Evolutionary conservation across 202 grass and related monocot genomes (phyloP).

Genomic region (Saccharum hybrid): DNA sequence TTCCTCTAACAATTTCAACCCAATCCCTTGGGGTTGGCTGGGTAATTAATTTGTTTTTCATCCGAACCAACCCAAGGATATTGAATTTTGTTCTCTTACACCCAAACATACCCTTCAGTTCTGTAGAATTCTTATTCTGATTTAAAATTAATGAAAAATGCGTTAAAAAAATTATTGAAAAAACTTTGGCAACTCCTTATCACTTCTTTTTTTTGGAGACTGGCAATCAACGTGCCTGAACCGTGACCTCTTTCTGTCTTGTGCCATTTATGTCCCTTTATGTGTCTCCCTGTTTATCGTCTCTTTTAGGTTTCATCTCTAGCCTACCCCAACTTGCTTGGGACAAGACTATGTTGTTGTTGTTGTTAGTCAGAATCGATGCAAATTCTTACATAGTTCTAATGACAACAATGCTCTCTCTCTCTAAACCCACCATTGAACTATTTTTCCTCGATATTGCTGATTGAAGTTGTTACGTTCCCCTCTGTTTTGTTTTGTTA

Average conservation of each 20-base stretch:
- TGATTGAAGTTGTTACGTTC: conserved; percentile 1
- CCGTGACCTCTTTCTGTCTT: no score
- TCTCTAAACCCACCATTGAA: not conserved
- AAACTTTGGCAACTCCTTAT: not conserved
- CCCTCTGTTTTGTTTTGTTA: not conserved
- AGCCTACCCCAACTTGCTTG: no score
- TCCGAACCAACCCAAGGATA: not conserved
- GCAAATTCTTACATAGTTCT: conserved; percentile 17
- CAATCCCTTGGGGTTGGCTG: not conserved
- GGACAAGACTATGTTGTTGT: no score
- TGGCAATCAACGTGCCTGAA: no score
- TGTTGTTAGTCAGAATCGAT: not conserved
- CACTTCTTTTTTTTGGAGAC: no score
- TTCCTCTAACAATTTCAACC: no score
- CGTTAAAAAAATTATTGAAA: not conserved
- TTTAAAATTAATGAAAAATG: conserved; percentile 20
- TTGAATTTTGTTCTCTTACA: not conserved
- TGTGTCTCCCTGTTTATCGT: no score
- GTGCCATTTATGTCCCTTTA: no score
- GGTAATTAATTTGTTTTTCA: not conserved
- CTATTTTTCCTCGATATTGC: not conserved
- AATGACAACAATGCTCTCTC: not conserved
- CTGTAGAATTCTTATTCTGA: conserved; percentile 2
- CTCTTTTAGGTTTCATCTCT: no score
- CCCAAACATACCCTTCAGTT: conserved; percentile 2